A percentile compares a stretch with the other conserved stretches of the same genome.
Conservation (phyloP, 2,329 filamentous ascomycete species). For the Trichophyton rubrum region DNA sequence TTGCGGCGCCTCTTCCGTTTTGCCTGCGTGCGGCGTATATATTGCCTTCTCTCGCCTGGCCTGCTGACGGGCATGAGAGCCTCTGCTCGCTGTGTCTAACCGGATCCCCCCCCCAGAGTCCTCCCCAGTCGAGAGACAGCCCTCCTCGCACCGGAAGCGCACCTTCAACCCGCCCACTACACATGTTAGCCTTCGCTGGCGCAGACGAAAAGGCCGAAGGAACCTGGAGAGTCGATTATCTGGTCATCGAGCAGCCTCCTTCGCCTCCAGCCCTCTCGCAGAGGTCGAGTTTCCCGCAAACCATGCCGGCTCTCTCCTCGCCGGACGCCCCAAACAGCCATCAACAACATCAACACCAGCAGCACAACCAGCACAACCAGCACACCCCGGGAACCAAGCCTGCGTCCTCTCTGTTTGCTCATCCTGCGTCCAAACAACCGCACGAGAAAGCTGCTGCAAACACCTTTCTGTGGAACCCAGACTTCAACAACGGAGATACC, state of each 20-base stretch:
- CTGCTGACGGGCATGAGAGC: no score
- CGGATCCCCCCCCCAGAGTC: neutral
- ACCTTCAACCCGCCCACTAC: neutral
- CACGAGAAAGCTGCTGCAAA: constrained; percentile 34
- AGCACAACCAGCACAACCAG: constrained; percentile 25
- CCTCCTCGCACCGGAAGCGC: neutral
- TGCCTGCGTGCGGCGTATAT: no score
- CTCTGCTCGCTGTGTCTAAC: neutral
- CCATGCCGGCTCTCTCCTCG: constrained; percentile 8
- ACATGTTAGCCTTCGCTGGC: neutral
- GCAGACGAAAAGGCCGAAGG: constrained; percentile 3
- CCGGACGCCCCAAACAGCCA: constrained; percentile 7
- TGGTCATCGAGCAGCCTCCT: neutral
- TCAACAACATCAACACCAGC: constrained; percentile 3
- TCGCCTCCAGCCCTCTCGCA: neutral
- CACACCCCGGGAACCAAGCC: constrained; percentile 7
- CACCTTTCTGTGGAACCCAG: constrained; percentile 37
- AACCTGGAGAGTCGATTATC: constrained; percentile 3
- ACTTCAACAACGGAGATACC: constrained; percentile 30
- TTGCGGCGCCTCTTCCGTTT: no score
- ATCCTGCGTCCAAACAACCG: constrained; percentile 28
- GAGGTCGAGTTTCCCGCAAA: neutral
- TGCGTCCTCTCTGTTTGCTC: constrained; percentile 27
- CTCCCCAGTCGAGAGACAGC: neutral
- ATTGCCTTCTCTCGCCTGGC: no score